Evolutionary conservation across 345 rosid species (phyloP).

Genomic region (Jatropha curcas): DNA sequence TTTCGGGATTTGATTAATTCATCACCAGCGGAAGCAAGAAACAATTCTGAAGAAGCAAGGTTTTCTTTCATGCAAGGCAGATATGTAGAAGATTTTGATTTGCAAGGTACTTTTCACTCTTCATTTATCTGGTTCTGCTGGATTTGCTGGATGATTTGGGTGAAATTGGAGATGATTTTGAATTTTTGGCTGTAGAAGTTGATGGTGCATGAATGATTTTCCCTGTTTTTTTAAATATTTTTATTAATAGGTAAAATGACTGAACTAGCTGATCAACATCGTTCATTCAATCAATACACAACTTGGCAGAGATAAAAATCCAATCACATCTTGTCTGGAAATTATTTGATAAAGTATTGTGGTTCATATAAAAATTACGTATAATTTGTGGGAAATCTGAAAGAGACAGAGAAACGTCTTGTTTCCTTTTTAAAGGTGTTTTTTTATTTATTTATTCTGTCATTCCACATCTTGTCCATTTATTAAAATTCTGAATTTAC

Average conservation of each 20-base stretch:
- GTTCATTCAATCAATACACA: background rate
- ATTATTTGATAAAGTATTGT: background rate
- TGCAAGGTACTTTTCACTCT: conserved; percentile 38
- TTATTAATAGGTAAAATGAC: background rate
- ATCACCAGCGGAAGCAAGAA: conserved; percentile 36
- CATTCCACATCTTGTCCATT: background rate
- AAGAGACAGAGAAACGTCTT: too few relatives aligned
- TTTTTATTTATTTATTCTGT: background rate
- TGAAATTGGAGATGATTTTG: conserved; percentile 5
- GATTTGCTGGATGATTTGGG: background rate
- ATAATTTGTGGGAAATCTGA: background rate
- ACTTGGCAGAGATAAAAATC: background rate
- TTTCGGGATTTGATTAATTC: conserved; percentile 66
- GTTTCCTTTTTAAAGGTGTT: too few relatives aligned
- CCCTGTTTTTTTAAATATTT: background rate
- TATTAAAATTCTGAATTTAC: background rate
- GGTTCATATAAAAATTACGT: background rate
- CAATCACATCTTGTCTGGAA: background rate
- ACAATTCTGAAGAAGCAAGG: conserved; percentile 76
- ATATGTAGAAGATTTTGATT: conserved; percentile 63
- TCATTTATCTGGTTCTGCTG: background rate
- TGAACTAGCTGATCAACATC: background rate
- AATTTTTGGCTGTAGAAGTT: conserved; percentile 12
- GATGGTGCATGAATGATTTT: background rate
- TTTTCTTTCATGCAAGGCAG: conserved; percentile 82